phyloP scores from a whole-genome alignment of 225 moss, liverwort and hornwort genomes.

The Marchantia paleacea region DNA sequence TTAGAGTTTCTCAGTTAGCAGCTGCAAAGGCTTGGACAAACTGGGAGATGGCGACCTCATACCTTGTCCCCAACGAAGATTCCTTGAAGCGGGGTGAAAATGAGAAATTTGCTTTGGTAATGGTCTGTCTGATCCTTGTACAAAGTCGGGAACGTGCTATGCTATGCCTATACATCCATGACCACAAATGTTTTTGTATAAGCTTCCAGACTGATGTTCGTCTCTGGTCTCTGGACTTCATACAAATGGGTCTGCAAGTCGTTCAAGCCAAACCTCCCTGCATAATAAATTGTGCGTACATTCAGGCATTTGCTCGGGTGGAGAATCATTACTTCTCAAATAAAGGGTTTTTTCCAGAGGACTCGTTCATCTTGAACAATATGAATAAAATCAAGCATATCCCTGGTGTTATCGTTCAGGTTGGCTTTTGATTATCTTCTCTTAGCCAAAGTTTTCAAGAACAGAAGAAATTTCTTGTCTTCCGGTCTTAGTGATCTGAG shows the following conservation, averaged over 20 bases:
- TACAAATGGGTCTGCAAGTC: neutral
- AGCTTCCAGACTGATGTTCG: too few relatives aligned
- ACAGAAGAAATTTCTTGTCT: neutral
- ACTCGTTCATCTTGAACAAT: constrained; percentile 84
- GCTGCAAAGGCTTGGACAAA: constrained; percentile 94
- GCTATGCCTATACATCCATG: too few relatives aligned
- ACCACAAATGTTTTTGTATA: too few relatives aligned
- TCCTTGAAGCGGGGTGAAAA: constrained; percentile 68
- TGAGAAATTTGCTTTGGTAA: constrained; percentile 82
- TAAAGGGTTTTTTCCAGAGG: constrained; percentile 78
- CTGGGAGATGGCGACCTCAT: constrained; percentile 99
- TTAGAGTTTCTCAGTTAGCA: constrained; percentile 70
- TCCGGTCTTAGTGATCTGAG: neutral
- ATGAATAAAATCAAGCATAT: constrained; percentile 81
- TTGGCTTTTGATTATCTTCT: constrained; percentile 9
- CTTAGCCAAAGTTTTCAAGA: neutral
- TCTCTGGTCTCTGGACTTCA: neutral
- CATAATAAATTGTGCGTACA: neutral
- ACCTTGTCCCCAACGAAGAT: constrained; percentile 68
- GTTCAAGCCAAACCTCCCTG: neutral
- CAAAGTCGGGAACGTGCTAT: too few relatives aligned
- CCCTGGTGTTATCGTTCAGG: constrained; percentile 90
- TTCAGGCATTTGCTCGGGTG: constrained; percentile 86
- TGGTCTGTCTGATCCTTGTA: neutral
- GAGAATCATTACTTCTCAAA: constrained; percentile 96